Conservation (phyloP, 2,329 filamentous ascomycete genomes). For the Canariomyces notabilis region DNA sequence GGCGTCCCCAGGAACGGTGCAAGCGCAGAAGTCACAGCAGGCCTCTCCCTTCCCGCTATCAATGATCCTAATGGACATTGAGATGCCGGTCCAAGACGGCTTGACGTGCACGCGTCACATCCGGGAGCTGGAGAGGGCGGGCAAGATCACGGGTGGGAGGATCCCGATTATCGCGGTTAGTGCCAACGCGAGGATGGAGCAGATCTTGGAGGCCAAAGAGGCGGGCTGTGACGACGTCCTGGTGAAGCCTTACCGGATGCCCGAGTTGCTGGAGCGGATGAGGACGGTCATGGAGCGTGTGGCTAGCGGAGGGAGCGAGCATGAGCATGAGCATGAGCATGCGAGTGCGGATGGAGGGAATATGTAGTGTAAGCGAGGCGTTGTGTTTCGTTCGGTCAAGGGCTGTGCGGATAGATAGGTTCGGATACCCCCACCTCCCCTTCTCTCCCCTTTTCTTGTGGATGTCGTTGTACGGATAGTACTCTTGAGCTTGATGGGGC, state of each 20-base stretch:
- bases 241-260: conserved; percentile 66
- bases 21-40: neutral
- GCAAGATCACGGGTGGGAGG: conserved; percentile 45
- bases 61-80: conserved; percentile 69
- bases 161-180: conserved; percentile 63
- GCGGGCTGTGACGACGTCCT: conserved; percentile 60
- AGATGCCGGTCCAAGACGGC: conserved; percentile 72
- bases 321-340: neutral
- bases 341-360: neutral
- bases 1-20: no score
- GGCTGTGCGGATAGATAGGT: no score
- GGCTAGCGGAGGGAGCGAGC: conserved; percentile 2
- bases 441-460: neutral
- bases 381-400: no score
- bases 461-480: no score
- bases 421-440: neutral
- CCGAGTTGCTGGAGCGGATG: conserved; percentile 57
- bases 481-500: neutral
- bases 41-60: conserved; percentile 40
- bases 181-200: conserved; percentile 61
- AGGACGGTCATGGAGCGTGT: conserved; percentile 38
- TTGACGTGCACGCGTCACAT: conserved; percentile 61
- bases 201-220: conserved; percentile 47
- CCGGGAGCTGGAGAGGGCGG: conserved; percentile 53
- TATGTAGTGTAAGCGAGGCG: no score